Evolutionary conservation across 345 rosid genomes (phyloP).

Genomic region (Cardamine occulta): DNA sequence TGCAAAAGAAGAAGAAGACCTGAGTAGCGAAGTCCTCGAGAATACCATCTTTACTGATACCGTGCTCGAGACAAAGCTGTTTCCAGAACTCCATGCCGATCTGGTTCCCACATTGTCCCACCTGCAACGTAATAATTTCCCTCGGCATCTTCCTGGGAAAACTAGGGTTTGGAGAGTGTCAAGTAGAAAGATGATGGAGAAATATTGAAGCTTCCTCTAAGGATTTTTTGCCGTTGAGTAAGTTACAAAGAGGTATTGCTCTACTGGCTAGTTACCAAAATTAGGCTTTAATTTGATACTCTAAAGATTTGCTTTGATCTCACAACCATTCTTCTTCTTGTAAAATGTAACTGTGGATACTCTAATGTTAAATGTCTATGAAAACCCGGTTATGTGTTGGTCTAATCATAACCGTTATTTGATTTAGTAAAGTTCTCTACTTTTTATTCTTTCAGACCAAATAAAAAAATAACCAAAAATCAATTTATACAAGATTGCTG

Average conservation of each 20-base stretch:
- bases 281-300: not conserved
- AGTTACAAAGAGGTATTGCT: not conserved
- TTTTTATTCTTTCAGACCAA: no score
- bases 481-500: no score
- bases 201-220: not conserved
- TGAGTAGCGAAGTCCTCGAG: conserved; percentile 98
- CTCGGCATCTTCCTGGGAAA: conserved; percentile 62
- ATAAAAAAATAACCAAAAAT: no score
- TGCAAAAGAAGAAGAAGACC: conserved; percentile 43
- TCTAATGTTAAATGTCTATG: not conserved
- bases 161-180: conserved; percentile 48
- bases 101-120: conserved; percentile 99
- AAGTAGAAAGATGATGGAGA: conserved; percentile 5
- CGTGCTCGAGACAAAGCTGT: conserved; percentile 99
- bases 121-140: conserved; percentile 92
- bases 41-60: conserved; percentile 94
- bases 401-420: not conserved
- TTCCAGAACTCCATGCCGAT: conserved; percentile 99
- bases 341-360: not conserved
- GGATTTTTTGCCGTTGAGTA: no score
- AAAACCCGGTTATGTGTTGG: not conserved
- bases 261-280: not conserved
- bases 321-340: no score
- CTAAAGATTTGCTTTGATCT: not conserved
- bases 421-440: not conserved